Conservation (phyloP, 2,329 filamentous ascomycete genomes). For the Sclerotinia glacialis region DNA sequence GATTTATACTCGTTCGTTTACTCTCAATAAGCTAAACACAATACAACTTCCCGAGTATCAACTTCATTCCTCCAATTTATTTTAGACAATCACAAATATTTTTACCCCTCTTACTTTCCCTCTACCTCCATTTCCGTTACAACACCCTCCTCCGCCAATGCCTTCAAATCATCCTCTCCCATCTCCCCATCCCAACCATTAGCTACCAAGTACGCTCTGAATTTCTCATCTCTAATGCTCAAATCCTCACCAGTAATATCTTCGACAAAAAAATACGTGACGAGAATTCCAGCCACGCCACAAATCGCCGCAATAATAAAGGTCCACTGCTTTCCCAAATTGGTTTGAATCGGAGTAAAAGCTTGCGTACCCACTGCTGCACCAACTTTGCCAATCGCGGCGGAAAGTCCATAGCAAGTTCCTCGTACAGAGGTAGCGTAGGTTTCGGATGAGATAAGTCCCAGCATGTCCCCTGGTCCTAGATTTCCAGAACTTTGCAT, state of each 20-base stretch:
- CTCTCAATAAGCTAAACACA: no score
- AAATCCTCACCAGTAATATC: conserved; percentile 48
- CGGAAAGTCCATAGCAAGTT: conserved; percentile 51
- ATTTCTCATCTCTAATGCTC: conserved; percentile 44
- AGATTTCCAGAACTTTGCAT: conserved; percentile 51
- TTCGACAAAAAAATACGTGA: conserved; percentile 49
- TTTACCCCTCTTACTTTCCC: background rate
- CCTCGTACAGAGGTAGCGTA: conserved; percentile 53
- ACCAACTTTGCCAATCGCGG: conserved; percentile 51
- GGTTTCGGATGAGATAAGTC: conserved; percentile 49
- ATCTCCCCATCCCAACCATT: conserved; percentile 50
- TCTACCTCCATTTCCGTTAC: conserved; percentile 10
- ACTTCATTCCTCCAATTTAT: background rate
- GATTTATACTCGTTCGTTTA: no score
- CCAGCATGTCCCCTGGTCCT: conserved; percentile 52
- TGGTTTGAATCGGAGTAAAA: conserved; percentile 47
- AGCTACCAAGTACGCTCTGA: conserved; percentile 45
- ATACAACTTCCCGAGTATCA: no score
- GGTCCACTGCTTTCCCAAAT: conserved; percentile 49
- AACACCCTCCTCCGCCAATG: conserved; percentile 34
- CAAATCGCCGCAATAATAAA: conserved; percentile 53
- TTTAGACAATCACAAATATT: background rate
- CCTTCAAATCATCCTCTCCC: conserved; percentile 43
- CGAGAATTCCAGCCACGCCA: conserved; percentile 47
- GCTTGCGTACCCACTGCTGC: conserved; percentile 52